phyloP scores from a whole-genome alignment of 2,329 filamentous ascomycete species.

The Herpotrichia juniperi region DNA sequence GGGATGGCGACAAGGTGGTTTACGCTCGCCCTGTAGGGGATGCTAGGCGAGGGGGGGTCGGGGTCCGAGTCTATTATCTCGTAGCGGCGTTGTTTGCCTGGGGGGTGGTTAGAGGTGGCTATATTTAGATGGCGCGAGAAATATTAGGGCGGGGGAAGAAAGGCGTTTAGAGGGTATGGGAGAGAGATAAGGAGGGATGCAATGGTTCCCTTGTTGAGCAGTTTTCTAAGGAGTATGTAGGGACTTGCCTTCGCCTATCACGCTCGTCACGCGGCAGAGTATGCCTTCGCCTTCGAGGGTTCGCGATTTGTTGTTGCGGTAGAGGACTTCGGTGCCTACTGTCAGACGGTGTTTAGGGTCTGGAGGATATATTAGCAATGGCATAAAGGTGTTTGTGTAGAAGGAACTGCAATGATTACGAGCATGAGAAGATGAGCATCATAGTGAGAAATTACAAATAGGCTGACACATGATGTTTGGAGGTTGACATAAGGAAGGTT shows the following conservation, averaged over 20 bases:
- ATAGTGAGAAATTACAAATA: neutral
- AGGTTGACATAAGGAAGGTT: neutral
- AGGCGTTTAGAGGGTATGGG: too few relatives aligned
- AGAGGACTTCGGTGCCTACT: conserved; percentile 57
- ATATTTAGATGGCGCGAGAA: too few relatives aligned
- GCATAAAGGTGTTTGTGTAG: too few relatives aligned
- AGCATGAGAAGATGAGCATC: too few relatives aligned
- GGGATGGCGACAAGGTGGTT: conserved; percentile 54
- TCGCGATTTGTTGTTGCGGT: conserved; percentile 52
- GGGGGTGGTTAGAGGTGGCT: too few relatives aligned
- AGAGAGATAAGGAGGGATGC: too few relatives aligned
- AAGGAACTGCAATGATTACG: too few relatives aligned
- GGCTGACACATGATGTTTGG: neutral
- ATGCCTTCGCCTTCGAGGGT: conserved; percentile 57
- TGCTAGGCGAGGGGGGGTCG: conserved; percentile 43
- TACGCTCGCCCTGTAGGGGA: conserved; percentile 55
- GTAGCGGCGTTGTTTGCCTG: conserved; percentile 60
- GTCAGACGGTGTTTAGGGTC: conserved; percentile 33
- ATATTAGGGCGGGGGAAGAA: too few relatives aligned
- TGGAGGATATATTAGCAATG: neutral
- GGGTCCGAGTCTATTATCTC: conserved; percentile 59
- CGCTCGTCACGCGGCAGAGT: conserved; percentile 56
- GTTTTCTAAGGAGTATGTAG: too few relatives aligned
- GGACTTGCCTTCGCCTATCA: conserved; percentile 60
- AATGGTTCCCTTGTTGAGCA: too few relatives aligned